These are phyloP conservation scores for Boletus speciosus DNA, from an alignment of 768 basidiomycete species.

Conservation along the genomic window DNA sequence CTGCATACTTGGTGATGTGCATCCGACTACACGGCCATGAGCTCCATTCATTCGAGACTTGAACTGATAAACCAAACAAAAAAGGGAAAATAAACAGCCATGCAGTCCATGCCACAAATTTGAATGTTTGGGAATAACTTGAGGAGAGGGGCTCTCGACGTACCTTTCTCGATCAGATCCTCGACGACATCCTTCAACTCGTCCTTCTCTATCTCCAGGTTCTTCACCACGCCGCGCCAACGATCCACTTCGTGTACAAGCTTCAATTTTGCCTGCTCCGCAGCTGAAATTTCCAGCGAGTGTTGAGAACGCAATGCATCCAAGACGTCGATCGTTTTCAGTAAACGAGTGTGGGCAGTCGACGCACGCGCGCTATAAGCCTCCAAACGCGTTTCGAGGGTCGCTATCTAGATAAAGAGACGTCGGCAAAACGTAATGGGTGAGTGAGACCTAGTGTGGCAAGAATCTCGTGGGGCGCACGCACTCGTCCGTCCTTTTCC, in stretches of 20 bases:
- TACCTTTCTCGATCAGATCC: slow-evolving; percentile 58
- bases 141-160: slow-evolving; percentile 13
- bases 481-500: slow-evolving; percentile 29
- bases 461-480: background rate
- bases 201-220: slow-evolving; percentile 46
- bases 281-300: slow-evolving; percentile 36
- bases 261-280: slow-evolving; percentile 30
- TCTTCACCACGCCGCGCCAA: slow-evolving; percentile 31
- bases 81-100: background rate
- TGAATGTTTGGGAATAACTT: background rate
- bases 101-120: background rate
- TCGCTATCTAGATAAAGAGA: slow-evolving; percentile 22
- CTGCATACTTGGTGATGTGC: slow-evolving; percentile 38
- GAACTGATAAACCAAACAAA: slow-evolving; percentile 33
- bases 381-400: slow-evolving; percentile 31
- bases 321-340: slow-evolving; percentile 47
- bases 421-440: background rate
- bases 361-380: slow-evolving; percentile 40
- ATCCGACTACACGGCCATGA: slow-evolving; percentile 47
- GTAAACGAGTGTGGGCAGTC: slow-evolving; percentile 43
- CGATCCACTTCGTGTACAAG: slow-evolving; percentile 39
- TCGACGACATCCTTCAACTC: slow-evolving; percentile 53
- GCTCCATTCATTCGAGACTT: slow-evolving; percentile 42
- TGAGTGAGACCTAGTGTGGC: background rate
- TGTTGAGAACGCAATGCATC: slow-evolving; percentile 43